These are phyloP conservation scores for Ciborinia camelliae DNA, from an alignment of 2,329 filamentous ascomycete genomes.

Conservation along the genomic window DNA sequence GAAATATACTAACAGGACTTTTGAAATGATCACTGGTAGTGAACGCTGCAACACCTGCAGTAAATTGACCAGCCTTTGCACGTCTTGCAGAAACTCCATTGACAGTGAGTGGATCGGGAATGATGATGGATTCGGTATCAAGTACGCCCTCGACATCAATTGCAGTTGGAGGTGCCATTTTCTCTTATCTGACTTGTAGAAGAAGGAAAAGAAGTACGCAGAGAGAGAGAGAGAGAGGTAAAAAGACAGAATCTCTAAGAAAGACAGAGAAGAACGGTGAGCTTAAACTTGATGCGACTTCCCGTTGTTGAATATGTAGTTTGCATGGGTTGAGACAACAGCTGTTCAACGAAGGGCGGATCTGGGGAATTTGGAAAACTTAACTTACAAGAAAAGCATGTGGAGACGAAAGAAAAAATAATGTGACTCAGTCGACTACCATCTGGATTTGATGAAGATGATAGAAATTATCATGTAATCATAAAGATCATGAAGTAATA, in stretches of 20 bases:
- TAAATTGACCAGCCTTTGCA: constrained; percentile 66
- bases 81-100: constrained; percentile 66
- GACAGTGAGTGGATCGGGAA: constrained; percentile 51
- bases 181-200: background rate
- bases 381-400: constrained; percentile 3
- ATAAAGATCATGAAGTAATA: background rate
- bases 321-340: constrained; percentile 17
- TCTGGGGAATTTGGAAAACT: no score
- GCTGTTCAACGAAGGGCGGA: constrained; percentile 18
- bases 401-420: constrained; percentile 5
- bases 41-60: constrained; percentile 72
- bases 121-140: constrained; percentile 41
- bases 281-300: constrained; percentile 9
- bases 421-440: background rate
- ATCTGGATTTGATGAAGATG: background rate
- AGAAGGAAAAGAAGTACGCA: background rate
- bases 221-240: background rate
- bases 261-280: constrained; percentile 3
- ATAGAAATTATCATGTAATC: constrained; percentile 7
- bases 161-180: constrained; percentile 44
- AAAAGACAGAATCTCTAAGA: background rate
- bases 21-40: constrained; percentile 84
- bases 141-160: constrained; percentile 40
- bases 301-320: constrained; percentile 11
- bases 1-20: constrained; percentile 52